These are phyloP conservation scores for Colletotrichum gigasporum DNA, from an alignment of 2,329 filamentous ascomycete species.

Conservation along the genomic window DNA sequence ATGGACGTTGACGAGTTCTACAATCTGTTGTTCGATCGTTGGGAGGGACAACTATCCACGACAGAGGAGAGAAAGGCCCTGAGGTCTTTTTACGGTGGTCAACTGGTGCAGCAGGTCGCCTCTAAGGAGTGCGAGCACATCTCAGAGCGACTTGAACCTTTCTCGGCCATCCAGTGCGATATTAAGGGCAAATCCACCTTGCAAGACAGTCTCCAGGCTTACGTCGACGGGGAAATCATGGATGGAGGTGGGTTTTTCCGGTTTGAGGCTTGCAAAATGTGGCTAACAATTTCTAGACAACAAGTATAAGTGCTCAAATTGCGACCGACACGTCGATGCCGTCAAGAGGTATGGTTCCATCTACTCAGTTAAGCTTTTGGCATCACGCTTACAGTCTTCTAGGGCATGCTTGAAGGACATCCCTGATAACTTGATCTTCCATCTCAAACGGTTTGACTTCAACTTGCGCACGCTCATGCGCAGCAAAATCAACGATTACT, in stretches of 20 bases:
- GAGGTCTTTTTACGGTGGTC: conserved; percentile 87
- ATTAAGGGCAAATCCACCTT: conserved; percentile 91
- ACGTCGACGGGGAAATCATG: conserved; percentile 95
- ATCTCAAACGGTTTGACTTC: conserved; percentile 89
- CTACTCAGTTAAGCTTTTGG: background rate
- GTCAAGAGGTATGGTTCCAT: conserved; percentile 74
- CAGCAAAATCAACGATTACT: conserved; percentile 95
- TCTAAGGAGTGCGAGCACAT: conserved; percentile 95
- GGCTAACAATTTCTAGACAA: conserved; percentile 68
- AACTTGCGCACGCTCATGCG: conserved; percentile 80
- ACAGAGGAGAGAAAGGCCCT: conserved; percentile 76
- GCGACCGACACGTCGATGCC: conserved; percentile 88
- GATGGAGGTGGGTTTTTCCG: conserved; percentile 72
- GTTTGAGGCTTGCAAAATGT: background rate
- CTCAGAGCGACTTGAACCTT: conserved; percentile 88
- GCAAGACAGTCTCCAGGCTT: conserved; percentile 90
- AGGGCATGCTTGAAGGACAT: conserved; percentile 92
- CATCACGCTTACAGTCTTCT: conserved; percentile 20
- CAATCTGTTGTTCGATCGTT: conserved; percentile 89
- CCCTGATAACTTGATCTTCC: conserved; percentile 94
- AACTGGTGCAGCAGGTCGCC: conserved; percentile 93
- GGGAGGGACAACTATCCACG: conserved; percentile 82
- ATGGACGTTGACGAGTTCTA: conserved; percentile 99
- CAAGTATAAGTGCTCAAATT: conserved; percentile 96
- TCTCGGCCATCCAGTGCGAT: conserved; percentile 94